These are phyloP conservation scores for Daldinia sp. DNA, from an alignment of 2,329 filamentous ascomycete species.

Conservation along the genomic window DNA sequence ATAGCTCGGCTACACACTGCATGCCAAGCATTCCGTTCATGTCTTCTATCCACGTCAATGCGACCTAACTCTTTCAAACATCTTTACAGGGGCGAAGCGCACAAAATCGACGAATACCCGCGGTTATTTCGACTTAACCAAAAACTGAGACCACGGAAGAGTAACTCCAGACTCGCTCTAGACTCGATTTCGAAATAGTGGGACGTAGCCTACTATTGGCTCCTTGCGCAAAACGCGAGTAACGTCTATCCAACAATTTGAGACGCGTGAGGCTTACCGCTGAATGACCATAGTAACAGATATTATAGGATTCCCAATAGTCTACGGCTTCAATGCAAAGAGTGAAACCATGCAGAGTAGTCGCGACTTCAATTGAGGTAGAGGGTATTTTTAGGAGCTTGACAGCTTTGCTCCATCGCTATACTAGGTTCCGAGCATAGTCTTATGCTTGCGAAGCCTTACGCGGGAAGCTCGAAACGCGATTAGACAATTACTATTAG, in stretches of 20 bases:
- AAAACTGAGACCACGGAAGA: neutral
- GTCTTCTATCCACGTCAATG: conserved; percentile 18
- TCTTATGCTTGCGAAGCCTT: neutral
- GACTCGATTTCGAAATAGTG: neutral
- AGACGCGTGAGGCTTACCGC: neutral
- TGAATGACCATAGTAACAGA: neutral
- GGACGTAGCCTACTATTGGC: neutral
- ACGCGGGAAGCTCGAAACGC: neutral
- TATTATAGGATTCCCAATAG: neutral
- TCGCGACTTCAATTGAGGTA: neutral
- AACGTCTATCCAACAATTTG: neutral
- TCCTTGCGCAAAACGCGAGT: neutral
- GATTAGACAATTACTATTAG: neutral
- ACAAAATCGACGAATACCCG: neutral
- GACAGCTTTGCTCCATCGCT: no score
- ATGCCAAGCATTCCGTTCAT: conserved; percentile 31
- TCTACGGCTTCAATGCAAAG: neutral
- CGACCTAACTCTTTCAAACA: neutral
- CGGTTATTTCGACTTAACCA: neutral
- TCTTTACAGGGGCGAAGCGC: neutral
- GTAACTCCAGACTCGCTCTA: neutral
- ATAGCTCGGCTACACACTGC: conserved; percentile 4
- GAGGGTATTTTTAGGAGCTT: neutral
- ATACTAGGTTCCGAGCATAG: neutral
- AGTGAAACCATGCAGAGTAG: no score